Conservation (phyloP, 345 rosid genomes). For the Acer campestre region DNA sequence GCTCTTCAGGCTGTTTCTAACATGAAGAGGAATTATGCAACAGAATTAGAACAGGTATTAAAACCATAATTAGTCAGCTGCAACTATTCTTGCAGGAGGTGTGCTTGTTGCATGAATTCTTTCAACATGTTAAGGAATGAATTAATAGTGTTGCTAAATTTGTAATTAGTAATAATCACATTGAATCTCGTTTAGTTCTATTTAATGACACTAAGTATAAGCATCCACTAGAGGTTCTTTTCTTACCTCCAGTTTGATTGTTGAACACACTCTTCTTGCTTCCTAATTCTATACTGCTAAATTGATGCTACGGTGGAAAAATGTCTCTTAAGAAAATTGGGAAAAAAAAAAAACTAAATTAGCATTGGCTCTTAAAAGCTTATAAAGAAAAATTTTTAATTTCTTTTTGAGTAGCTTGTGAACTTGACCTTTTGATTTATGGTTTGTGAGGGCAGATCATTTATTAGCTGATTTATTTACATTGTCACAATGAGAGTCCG, state of each 20-base stretch:
- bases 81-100: background rate
- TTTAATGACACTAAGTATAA: background rate
- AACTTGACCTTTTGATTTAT: constrained; percentile 9
- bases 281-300: background rate
- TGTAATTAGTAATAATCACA: background rate
- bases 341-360: background rate
- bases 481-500: background rate
- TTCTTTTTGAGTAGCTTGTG: constrained; percentile 1
- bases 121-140: background rate
- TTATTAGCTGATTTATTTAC: background rate
- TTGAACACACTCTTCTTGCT: background rate
- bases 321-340: background rate
- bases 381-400: background rate
- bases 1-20: constrained; percentile 47
- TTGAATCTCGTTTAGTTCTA: background rate
- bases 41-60: constrained; percentile 66
- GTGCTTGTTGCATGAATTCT: constrained; percentile 12
- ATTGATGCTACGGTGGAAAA: background rate
- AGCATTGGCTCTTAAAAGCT: background rate
- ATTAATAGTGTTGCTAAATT: background rate
- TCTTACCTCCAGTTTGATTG: background rate
- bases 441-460: constrained; percentile 7
- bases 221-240: background rate
- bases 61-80: background rate
- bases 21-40: constrained; percentile 47